A percentile compares a stretch with the other conserved stretches of the same genome.
Conservation (phyloP, 1,284 basidiomycete species). For the Melampsora americana region DNA sequence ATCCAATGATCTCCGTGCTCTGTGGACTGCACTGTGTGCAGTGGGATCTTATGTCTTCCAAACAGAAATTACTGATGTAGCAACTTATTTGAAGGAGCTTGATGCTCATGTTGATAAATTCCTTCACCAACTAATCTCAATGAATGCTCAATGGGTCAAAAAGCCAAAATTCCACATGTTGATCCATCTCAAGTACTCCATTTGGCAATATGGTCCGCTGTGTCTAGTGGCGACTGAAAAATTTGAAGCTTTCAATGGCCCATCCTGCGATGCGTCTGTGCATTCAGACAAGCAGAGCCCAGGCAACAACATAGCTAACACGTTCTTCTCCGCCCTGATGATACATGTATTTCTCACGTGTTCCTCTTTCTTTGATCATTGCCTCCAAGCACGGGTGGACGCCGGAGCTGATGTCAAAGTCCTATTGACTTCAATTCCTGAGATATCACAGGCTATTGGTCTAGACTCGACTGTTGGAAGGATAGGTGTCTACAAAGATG, state of each 20-base stretch:
- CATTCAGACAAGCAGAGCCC: slow-evolving; percentile 5
- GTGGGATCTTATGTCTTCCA: slow-evolving; percentile 56
- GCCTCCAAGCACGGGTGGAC: neutral
- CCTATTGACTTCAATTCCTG: neutral
- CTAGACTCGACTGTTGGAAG: neutral
- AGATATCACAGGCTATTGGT: neutral
- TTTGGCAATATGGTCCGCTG: slow-evolving; percentile 17
- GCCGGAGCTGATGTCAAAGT: neutral
- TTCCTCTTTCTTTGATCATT: slow-evolving; percentile 47
- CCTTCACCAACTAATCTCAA: slow-evolving; percentile 50
- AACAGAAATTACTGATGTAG: slow-evolving; percentile 54
- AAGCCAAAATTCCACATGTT: slow-evolving; percentile 56
- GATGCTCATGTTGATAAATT: slow-evolving; percentile 52
- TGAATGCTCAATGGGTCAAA: slow-evolving; percentile 55
- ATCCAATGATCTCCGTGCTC: slow-evolving; percentile 45
- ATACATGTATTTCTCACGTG: slow-evolving; percentile 51
- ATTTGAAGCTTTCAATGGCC: slow-evolving; percentile 9
- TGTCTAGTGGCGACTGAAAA: neutral
- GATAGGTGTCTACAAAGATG: too few species aligned
- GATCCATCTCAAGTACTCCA: slow-evolving; percentile 47
- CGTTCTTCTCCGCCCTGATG: neutral
- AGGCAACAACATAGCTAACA: neutral
- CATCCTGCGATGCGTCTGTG: neutral
- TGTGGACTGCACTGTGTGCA: slow-evolving; percentile 54
- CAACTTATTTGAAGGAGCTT: slow-evolving; percentile 49